Evolutionary conservation across 2,329 filamentous ascomycete genomes (phyloP), one percentile per base, ranked within the genome.

Genomic region (Curvularia lunata): DNA sequence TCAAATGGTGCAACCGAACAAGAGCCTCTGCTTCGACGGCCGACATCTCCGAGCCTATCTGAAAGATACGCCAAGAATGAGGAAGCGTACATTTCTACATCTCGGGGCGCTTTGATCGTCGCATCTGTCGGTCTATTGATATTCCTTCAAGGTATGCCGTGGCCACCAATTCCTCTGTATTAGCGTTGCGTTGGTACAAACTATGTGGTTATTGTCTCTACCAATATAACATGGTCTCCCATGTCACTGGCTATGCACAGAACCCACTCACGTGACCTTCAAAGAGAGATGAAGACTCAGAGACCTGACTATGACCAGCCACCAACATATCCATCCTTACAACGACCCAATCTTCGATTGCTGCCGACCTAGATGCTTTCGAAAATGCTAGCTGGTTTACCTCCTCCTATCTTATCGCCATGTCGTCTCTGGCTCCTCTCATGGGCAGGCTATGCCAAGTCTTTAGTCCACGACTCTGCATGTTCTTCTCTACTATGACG

Each of bases 291-390:
- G 13, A 3, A 9, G 9, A 27, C 19, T 21, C 48, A 30, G 23
- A 1, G 21, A 34, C 28, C 54, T 54, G 28, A 57, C 19, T 8
- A 28, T 12, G 16, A 38, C n/a, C 57, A 83, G 83, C 83, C 16
- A 83, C 85, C 61, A 95, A 95, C 70, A 91, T 93, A 77, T 91
- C 88, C 12, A 87, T 91, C 65, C 88, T 96, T 71, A 91, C 90
- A 5, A 93, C 92, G 54, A 90, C 89, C 1, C 91, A 95, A 77
- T 91, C 88, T 7, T 82, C 82, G 48, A 91, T 96, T 63, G 91
- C 91, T 2, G 84, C 83, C 7, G 91, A 94, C 63, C 81, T 96
- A 1, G 82, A 91, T 75, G 86, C 90, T 1, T 92, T 91, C 68
- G 86, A 88, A 54, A 80, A 86, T 54, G 87, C 87, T 34, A 90